Evolutionary conservation across 2,329 filamentous ascomycete species (phyloP).

Genomic region (Pseudogymnoascus sp.): DNA sequence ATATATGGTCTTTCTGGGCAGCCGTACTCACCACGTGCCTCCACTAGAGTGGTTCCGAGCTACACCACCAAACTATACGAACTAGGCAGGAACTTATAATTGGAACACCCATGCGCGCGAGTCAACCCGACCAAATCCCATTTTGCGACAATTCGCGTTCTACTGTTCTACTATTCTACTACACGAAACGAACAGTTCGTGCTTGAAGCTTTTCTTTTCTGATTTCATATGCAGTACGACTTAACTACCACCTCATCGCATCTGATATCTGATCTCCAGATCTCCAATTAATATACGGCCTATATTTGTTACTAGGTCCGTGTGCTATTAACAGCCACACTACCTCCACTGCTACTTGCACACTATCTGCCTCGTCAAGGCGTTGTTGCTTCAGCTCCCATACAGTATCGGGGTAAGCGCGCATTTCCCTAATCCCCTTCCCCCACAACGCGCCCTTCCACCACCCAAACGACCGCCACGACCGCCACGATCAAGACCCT

Average conservation of each 20-base stretch:
- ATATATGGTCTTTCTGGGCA: not conserved
- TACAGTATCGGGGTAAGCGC: constrained; percentile 1
- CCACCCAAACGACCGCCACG: not conserved
- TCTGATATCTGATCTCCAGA: not conserved
- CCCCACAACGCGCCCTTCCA: constrained; percentile 1
- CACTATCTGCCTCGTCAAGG: not conserved
- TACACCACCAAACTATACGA: not conserved
- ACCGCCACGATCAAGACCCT: not conserved
- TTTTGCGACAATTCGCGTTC: not conserved
- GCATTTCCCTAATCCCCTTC: constrained; percentile 1
- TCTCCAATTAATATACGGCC: not conserved
- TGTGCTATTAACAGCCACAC: not conserved
- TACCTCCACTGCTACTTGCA: not conserved
- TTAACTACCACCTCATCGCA: not conserved
- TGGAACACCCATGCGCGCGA: not conserved
- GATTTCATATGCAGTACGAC: not conserved
- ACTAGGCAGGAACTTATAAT: constrained; percentile 3
- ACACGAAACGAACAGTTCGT: not conserved
- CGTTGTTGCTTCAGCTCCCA: constrained; percentile 3
- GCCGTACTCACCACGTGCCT: not conserved
- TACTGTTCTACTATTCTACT: not conserved
- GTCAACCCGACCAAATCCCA: not conserved
- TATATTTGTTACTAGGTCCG: not conserved
- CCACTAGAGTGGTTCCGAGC: not conserved
- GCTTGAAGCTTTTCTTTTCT: not conserved